phyloP scores from a whole-genome alignment of 2,329 filamentous ascomycete genomes.

The Alternaria consortialis region DNA sequence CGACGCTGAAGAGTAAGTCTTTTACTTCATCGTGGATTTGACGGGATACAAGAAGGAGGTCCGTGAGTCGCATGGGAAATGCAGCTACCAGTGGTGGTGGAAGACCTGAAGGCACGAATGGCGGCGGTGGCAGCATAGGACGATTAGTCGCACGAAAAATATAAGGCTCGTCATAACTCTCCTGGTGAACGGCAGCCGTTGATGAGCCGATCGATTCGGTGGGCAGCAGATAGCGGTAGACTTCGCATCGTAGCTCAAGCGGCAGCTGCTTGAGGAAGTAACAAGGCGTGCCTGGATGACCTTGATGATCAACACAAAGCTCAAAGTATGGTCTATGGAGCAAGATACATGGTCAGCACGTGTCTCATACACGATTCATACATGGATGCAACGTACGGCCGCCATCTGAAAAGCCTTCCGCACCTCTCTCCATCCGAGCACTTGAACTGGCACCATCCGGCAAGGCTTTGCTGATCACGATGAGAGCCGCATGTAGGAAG shows the following conservation, averaged over 20 bases:
- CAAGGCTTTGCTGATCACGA: conserved; percentile 38
- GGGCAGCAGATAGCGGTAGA: conserved; percentile 45
- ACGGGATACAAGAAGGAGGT: conserved; percentile 38
- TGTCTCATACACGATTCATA: not conserved
- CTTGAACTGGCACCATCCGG: conserved; percentile 39
- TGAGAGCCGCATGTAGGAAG: conserved; percentile 43
- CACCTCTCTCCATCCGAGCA: conserved; percentile 32
- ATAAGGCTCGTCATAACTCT: not conserved
- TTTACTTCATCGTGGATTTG: conserved; percentile 41
- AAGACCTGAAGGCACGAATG: not conserved
- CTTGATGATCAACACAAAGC: conserved; percentile 39
- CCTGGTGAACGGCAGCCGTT: conserved; percentile 18
- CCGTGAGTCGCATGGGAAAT: conserved; percentile 31
- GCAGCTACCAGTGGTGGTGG: not conserved
- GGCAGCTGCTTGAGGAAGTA: conserved; percentile 44
- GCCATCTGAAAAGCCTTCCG: conserved; percentile 39
- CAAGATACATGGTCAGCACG: conserved; percentile 8
- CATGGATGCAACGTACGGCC: not conserved
- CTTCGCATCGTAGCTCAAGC: conserved; percentile 41
- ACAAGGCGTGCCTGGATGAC: conserved; percentile 40
- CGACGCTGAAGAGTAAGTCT: conserved; percentile 40
- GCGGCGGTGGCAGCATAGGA: not conserved
- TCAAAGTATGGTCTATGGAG: conserved; percentile 33
- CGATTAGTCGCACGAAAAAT: not conserved
- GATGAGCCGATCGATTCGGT: conserved; percentile 38